Base-by-base conservation (phyloP, 192 early-diverging fungal genomes). In the Backusella morwellensis region DNA sequence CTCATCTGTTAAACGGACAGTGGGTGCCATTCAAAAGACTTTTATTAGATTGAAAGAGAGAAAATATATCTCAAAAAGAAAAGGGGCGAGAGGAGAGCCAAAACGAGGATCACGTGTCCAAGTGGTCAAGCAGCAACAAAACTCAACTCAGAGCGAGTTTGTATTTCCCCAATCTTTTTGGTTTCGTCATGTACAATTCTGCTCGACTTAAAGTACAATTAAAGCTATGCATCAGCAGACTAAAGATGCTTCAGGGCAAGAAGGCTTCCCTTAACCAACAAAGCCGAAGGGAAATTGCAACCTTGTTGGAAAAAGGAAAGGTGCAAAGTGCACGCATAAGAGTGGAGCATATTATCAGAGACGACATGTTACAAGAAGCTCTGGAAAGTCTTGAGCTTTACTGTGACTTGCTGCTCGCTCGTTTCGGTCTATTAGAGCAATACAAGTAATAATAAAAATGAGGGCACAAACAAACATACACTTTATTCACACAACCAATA, bases 341-440 rank as follows among this genome's bases (percentile, higher is more conserved):
- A 70, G 95, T 95, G 5, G 97, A 99, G 73, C 88, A 92, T 78
- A 95, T 99, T 67, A 99, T 99, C 71, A 91, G 97, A 19, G 97
- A 98, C 73, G 97, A 99, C 86, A 92, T 93, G 68, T 87, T 88
- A 70, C 87, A 92, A n/a, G 97, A 99, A 80, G 97, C 95, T 2
- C 81, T 98, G 85, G 97, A 99, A 80, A 94, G 97, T 41, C 83
- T 98, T 42, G 95, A 97, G 79, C 90, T 97, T 26, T 95, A 94
- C 76, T 95, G 94, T 74, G 97, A 99, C 75, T 81, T 97, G 29
- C 81, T 99, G 19, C 74, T 92, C 40, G 94, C 97, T 6, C 90
- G 97, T 14, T 95, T 94, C 76, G 97, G 94, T 1, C 81, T 99
- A 42, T 66, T 99, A 21, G 95, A 97, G 77, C 89, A 91, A 78